Conservation (phyloP, 2,329 filamentous ascomycete genomes). For the Zalaria obscura region DNA sequence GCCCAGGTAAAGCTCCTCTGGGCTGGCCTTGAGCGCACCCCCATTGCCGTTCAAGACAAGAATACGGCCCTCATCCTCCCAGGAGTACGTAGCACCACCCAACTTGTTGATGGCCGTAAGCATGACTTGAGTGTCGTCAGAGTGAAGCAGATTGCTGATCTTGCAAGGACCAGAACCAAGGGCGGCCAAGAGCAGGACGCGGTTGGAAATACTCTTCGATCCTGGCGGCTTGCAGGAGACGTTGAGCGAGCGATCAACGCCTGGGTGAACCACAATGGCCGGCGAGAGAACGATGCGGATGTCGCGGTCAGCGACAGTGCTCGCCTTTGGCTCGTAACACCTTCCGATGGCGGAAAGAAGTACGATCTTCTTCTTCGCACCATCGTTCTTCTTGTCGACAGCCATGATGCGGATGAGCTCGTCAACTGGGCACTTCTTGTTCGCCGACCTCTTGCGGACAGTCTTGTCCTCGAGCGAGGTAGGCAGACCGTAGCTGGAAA, state of each 20-base stretch:
- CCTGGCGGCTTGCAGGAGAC: constrained; percentile 78
- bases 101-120: constrained; percentile 76
- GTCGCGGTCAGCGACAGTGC: constrained; percentile 70
- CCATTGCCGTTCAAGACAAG: constrained; percentile 82
- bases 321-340: constrained; percentile 77
- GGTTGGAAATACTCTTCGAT: constrained; percentile 95
- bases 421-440: constrained; percentile 78
- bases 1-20: constrained; percentile 73
- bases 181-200: constrained; percentile 84
- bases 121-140: constrained; percentile 96
- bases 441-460: constrained; percentile 68
- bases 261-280: constrained; percentile 58
- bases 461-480: constrained; percentile 73
- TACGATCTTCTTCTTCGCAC: constrained; percentile 88
- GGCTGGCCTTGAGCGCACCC: constrained; percentile 65
- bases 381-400: constrained; percentile 97
- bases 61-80: constrained; percentile 89
- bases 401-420: constrained; percentile 84
- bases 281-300: constrained; percentile 75
- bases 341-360: constrained; percentile 80
- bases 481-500: constrained; percentile 83
- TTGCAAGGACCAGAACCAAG: constrained; percentile 75
- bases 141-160: constrained; percentile 85
- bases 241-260: constrained; percentile 49
- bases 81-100: constrained; percentile 75